Conservation (phyloP, 495 filamentous ascomycete species). For the Trypethelium eluteriae region DNA sequence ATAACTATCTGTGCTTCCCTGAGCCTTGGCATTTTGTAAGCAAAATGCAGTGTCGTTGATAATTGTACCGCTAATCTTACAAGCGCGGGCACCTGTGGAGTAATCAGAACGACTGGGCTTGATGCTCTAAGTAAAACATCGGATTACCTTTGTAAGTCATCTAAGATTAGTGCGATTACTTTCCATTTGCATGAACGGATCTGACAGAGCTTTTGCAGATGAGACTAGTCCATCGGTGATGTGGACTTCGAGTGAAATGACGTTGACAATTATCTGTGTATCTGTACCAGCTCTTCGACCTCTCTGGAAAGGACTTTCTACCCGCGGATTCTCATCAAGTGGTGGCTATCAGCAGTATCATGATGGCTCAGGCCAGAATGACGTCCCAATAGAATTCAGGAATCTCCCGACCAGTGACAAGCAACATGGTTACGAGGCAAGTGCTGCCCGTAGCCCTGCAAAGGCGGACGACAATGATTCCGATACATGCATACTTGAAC, state of each 20-base stretch:
- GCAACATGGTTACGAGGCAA: neutral
- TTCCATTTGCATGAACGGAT: too few species aligned
- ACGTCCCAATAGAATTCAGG: neutral
- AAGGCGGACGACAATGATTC: neutral
- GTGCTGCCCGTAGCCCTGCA: neutral
- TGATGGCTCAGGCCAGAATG: neutral
- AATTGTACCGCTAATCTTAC: neutral
- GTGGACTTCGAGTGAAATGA: neutral
- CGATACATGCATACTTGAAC: neutral
- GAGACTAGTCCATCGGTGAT: neutral
- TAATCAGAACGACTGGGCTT: neutral
- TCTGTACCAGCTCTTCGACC: slow-evolving; percentile 1
- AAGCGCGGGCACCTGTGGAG: neutral
- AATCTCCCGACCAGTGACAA: neutral
- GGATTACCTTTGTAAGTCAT: slow-evolving; percentile 3
- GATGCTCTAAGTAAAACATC: neutral
- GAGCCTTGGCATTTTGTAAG: slow-evolving; percentile 6
- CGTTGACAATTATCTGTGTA: neutral
- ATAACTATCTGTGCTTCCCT: neutral
- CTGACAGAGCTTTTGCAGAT: neutral
- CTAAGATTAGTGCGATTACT: neutral
- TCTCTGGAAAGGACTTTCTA: neutral
- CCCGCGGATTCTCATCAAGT: neutral
- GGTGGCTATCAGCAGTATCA: neutral
- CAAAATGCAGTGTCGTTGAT: neutral